Evolutionary conservation across 495 filamentous ascomycete genomes (phyloP).

Genomic region (Talaromyces borbonicus): DNA sequence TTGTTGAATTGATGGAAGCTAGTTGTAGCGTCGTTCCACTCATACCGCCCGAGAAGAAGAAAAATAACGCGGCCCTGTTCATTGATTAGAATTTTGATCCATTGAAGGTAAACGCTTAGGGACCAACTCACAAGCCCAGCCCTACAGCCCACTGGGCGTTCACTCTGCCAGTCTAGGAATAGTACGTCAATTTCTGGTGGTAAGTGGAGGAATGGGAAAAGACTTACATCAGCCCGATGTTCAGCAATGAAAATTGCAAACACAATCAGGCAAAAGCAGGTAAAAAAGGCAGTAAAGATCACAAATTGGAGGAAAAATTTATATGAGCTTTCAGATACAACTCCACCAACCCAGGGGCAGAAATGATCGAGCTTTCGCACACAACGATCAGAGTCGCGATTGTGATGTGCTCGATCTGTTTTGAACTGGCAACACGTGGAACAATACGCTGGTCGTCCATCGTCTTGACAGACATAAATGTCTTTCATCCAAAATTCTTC

Average conservation of each 20-base stretch:
- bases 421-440: slow-evolving; percentile 72
- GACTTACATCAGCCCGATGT: slow-evolving; percentile 25
- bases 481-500: slow-evolving; percentile 65
- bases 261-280: slow-evolving; percentile 49
- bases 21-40: slow-evolving; percentile 57
- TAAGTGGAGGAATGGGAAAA: background rate
- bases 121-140: slow-evolving; percentile 42
- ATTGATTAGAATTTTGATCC: slow-evolving; percentile 9
- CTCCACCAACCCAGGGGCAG: slow-evolving; percentile 90
- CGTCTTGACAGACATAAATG: slow-evolving; percentile 68
- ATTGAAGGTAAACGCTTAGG: background rate
- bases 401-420: slow-evolving; percentile 76
- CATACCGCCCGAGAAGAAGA: slow-evolving; percentile 68
- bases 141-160: slow-evolving; percentile 46
- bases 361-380: slow-evolving; percentile 88
- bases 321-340: slow-evolving; percentile 73
- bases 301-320: slow-evolving; percentile 89
- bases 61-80: slow-evolving; percentile 55
- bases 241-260: slow-evolving; percentile 47
- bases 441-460: slow-evolving; percentile 77
- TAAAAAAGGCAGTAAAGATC: slow-evolving; percentile 59
- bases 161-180: slow-evolving; percentile 19
- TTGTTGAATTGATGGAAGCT: slow-evolving; percentile 61
- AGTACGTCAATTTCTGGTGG: slow-evolving; percentile 9
- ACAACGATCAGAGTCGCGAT: slow-evolving; percentile 68